Evolutionary conservation across 1,139 yeast species (phyloP).

Genomic region (Eremothecium cymbalariae): DNA sequence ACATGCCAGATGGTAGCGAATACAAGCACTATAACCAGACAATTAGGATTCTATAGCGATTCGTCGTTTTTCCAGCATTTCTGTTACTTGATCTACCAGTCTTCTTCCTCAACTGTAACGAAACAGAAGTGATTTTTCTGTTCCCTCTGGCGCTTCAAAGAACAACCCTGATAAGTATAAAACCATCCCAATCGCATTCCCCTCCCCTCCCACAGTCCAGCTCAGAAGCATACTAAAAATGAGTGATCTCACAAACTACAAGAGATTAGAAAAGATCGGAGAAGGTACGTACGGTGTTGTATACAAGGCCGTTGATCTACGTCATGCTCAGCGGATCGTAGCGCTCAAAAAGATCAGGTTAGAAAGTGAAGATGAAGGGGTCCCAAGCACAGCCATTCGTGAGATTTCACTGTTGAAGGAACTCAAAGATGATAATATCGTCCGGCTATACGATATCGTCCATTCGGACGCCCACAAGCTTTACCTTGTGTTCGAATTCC

Average conservation of each 20-base stretch:
- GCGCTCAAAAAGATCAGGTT: constrained; percentile 91
- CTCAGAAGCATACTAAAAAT: too few relatives aligned
- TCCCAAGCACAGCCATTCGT: constrained; percentile 95
- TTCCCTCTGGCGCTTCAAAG: neutral
- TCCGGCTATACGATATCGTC: constrained; percentile 83
- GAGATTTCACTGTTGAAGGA: constrained; percentile 92
- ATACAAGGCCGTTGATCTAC: constrained; percentile 85
- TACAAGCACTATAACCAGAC: too few relatives aligned
- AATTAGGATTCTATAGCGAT: too few relatives aligned
- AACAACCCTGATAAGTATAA: neutral
- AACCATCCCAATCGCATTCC: neutral
- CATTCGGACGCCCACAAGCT: constrained; percentile 95
- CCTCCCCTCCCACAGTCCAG: neutral
- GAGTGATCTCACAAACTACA: constrained; percentile 73
- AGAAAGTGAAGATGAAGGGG: constrained; percentile 98
- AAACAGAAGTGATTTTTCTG: too few relatives aligned
- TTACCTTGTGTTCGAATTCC: constrained; percentile 85
- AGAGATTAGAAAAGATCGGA: constrained; percentile 92
- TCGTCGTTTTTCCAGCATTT: too few relatives aligned
- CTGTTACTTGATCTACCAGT: too few relatives aligned
- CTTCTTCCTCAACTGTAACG: too few relatives aligned
- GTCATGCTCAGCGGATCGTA: constrained; percentile 82
- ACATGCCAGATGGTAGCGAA: too few relatives aligned
- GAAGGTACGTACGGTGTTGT: constrained; percentile 99
- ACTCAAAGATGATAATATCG: constrained; percentile 86